Base-by-base conservation (phyloP, 257 asterid genomes). In the Solanum ossicruentum region DNA sequence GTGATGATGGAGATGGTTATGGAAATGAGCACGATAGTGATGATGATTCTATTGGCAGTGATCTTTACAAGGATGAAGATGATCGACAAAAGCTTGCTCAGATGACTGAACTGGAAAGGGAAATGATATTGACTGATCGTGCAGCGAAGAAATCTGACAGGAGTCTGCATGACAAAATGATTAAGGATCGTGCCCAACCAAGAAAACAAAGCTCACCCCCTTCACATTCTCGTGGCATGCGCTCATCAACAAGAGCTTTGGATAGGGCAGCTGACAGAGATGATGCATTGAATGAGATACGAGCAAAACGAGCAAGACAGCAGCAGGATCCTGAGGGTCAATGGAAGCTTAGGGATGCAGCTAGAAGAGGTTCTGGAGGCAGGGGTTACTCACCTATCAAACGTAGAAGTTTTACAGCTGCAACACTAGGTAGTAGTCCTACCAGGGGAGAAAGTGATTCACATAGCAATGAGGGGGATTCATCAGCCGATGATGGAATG, bases 21-120 rank as follows among this genome's bases (percentile, higher is more conserved):
- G 92, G 86, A 80, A 86, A 65, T 60, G 95, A 89, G 47, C 93
- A 84, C 83, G 96, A 93, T 89, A 96, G 99, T 71, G 99, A 96
- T 85, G 97, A 92, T 60, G 98, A 95, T 88, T 95, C 98, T 63
- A 92, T 96, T 73, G 99, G 98, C 86, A 96, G 99, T 86, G 99
- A 96, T 87, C 93, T 96, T 72, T 96, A 93, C 90, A 95, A 93
- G 91, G 93, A 91, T 78, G 98, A 96, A 83, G 93, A 93, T 84
- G 99, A 96, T 86, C 85, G 99, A 70, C 93, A 91, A 86, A 92
- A 95, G 85, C 98, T 96, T 89, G 92, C 98, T 8, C 91, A 92
- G 87, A 95, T 96, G 87, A 89, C 98, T 2, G 99, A 96, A 90
- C 94, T 96, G 67, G 90, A 96, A 65, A 93, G 99, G 60, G 98